These are phyloP conservation scores for Monosporozyma unispora DNA, from an alignment of 805 yeast species.

Conservation along the genomic window DNA sequence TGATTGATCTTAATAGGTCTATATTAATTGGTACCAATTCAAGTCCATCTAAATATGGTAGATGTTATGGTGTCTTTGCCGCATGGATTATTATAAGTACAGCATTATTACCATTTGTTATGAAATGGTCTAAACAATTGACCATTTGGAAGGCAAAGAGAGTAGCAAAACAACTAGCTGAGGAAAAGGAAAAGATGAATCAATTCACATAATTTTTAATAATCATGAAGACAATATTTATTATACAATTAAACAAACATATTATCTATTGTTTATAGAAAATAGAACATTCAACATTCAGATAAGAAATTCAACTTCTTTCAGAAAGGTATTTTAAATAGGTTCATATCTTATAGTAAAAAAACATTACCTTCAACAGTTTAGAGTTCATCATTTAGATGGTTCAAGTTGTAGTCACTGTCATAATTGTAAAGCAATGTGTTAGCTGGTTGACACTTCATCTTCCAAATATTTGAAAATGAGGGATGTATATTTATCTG, in stretches of 20 bases:
- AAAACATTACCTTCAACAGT: too few species aligned
- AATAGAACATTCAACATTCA: too few species aligned
- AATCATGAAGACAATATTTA: not conserved
- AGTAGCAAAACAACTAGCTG: not conserved
- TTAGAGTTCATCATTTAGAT: too few species aligned
- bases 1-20: constrained; percentile 52
- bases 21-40: constrained; percentile 48
- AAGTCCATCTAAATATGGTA: constrained; percentile 39
- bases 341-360: too few species aligned
- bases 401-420: too few species aligned
- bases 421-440: too few species aligned
- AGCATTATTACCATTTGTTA: constrained; percentile 35
- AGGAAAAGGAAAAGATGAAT: not conserved
- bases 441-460: too few species aligned
- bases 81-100: constrained; percentile 53
- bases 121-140: constrained; percentile 29
- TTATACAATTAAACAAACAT: too few species aligned
- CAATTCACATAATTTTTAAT: not conserved
- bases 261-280: too few species aligned
- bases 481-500: constrained; percentile 3
- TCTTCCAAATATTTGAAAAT: constrained; percentile 3
- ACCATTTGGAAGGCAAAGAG: constrained; percentile 10
- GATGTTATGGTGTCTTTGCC: constrained; percentile 48
- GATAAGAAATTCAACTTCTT: too few species aligned
- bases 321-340: too few species aligned